Percentiles rank a stretch among this genome's conserved stretches.
These are phyloP conservation scores for Daedaleopsis sinensis DNA, from an alignment of 768 basidiomycete genomes.

Conservation along the genomic window DNA sequence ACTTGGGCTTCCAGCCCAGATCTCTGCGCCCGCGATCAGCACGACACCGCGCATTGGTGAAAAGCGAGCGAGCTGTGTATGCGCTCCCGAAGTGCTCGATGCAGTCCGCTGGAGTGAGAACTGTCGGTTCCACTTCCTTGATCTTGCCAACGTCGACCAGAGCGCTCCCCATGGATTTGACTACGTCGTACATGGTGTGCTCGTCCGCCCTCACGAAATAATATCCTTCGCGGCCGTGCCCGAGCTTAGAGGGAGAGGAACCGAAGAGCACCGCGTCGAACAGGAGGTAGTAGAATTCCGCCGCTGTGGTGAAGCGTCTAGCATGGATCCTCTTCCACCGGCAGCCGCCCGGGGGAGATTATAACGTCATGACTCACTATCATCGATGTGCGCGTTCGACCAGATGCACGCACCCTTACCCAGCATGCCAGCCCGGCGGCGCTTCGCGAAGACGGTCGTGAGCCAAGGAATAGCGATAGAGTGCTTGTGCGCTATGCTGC, in stretches of 20 bases:
- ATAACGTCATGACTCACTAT: constrained; percentile 50
- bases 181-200: constrained; percentile 30
- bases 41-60: background rate
- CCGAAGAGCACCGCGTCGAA: constrained; percentile 37
- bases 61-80: background rate
- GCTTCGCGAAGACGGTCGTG: constrained; percentile 43
- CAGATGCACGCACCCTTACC: constrained; percentile 60
- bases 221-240: constrained; percentile 38
- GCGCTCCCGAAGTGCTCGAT: constrained; percentile 17
- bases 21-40: constrained; percentile 27
- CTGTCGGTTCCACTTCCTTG: constrained; percentile 38
- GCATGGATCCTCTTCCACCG: too few species aligned
- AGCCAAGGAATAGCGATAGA: constrained; percentile 52
- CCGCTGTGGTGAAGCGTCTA: constrained; percentile 7
- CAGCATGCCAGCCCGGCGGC: constrained; percentile 52
- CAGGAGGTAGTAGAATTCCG: constrained; percentile 42
- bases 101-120: constrained; percentile 49
- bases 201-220: constrained; percentile 34
- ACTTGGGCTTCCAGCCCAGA: constrained; percentile 49
- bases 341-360: too few species aligned
- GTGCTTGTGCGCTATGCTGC: constrained; percentile 50
- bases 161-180: constrained; percentile 37
- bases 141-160: constrained; percentile 29
- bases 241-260: constrained; percentile 20
- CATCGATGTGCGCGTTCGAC: constrained; percentile 56